These are phyloP conservation scores for Juglanconis sp. DNA, from an alignment of 2,329 filamentous ascomycete genomes.

Conservation along the genomic window DNA sequence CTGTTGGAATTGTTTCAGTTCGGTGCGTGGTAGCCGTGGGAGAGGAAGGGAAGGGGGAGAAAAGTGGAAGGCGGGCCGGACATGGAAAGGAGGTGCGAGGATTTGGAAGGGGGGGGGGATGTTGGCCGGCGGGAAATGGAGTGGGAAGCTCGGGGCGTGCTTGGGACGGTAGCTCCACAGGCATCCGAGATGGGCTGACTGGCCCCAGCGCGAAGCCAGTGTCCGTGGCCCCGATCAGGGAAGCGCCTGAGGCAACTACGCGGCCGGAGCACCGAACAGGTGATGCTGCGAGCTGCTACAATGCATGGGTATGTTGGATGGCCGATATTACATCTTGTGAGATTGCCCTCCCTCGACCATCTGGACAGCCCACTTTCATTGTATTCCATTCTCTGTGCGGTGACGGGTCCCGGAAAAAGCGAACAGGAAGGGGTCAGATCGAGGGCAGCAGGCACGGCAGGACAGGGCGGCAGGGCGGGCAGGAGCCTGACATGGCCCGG, in stretches of 20 bases:
- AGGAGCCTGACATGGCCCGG: conserved; percentile 8
- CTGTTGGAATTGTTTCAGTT: neutral
- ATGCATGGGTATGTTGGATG: too few species aligned
- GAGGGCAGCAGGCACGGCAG: conserved; percentile 18
- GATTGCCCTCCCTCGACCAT: neutral
- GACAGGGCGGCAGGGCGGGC: conserved; percentile 8
- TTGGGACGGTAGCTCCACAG: conserved; percentile 10
- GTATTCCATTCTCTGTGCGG: neutral
- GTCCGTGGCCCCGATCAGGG: conserved; percentile 16
- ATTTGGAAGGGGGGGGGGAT: conserved; percentile 3
- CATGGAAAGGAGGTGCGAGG: conserved; percentile 12
- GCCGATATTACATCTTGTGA: neutral
- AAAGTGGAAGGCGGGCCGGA: conserved; percentile 9
- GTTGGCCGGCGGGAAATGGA: conserved; percentile 2
- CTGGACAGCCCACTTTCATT: neutral
- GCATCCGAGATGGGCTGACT: conserved; percentile 17
- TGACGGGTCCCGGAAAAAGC: neutral
- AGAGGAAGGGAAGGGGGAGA: conserved; percentile 1
- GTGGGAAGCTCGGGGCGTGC: conserved; percentile 13
- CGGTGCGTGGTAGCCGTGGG: conserved; percentile 9
- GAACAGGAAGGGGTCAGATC: conserved; percentile 5
- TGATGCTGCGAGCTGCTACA: too few species aligned
- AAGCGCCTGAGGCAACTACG: conserved; percentile 7
- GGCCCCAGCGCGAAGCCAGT: conserved; percentile 7
- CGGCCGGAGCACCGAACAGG: conserved; percentile 18